Base-by-base conservation (phyloP, 768 basidiomycete species). In the Hysterangium stoloniferum region DNA sequence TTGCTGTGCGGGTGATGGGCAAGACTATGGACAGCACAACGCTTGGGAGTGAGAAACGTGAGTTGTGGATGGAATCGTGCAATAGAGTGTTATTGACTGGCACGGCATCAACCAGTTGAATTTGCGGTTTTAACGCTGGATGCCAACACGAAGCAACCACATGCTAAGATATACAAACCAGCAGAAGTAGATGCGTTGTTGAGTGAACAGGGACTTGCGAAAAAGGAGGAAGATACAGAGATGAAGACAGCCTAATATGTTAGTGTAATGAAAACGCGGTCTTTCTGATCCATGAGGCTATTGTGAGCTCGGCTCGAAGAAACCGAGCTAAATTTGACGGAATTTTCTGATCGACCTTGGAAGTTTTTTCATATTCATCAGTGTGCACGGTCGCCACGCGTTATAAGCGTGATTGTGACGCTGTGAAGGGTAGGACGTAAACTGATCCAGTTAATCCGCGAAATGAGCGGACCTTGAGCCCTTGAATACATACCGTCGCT, bases 1-100 rank as follows among this genome's bases (percentile, higher is more conserved):
- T 99, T 19, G 91, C 87, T 38, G 74, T 98, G 57, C 85, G 82
- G 69, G 86, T 91, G 47, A 94, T 99, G 92, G 94, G 92, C 75
- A 98, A 97, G 78, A 97, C 95, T 48, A 97, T 99, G 95, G 96
- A 99, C 62, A 93, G 90, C 56, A 97, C 95, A 27, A 97, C 91
- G 38, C 66, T 99, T 55, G 87, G 90, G 28, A 94, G 90, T 62
- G 96, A 99, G 71, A 98, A 97, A 67, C 71, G 96, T 96, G 59
- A 62, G 92, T 68, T 12, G 12, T 44, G 20, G 25, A 51, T 19
- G 31, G 27, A 6, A 1, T 27, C 19, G 19, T 15, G 24, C 22
- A 12, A 41, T 12, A 42, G 33, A 12, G 11, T 22, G 38, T 38
- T 25, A 20, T 54, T 11, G 15, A 12, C 42, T 24, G 33, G n/a